These are phyloP conservation scores for Knoxdaviesia proteae DNA, from an alignment of 2,329 filamentous ascomycete species.

Conservation along the genomic window DNA sequence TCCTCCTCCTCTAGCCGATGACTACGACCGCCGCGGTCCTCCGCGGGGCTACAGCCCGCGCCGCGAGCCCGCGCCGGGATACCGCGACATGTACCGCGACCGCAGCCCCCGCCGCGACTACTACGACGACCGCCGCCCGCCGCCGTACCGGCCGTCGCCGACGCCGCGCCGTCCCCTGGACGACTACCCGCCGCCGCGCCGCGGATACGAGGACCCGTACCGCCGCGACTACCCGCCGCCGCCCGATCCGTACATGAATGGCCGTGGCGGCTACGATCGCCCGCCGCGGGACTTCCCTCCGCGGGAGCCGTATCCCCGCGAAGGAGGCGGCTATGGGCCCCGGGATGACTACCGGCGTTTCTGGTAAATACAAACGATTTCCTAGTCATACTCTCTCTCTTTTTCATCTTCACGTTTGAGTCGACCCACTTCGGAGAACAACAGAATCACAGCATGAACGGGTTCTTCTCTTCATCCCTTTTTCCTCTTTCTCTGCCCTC, in stretches of 20 bases:
- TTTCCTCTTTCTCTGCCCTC: no score
- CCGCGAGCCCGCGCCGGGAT: slow-evolving; percentile 23
- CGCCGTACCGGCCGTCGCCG: slow-evolving; percentile 57
- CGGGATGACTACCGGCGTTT: slow-evolving; percentile 31
- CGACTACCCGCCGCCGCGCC: slow-evolving; percentile 49
- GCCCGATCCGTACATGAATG: slow-evolving; percentile 36
- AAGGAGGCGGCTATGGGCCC: slow-evolving; percentile 16
- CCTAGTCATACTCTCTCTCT: slow-evolving; percentile 4
- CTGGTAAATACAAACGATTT: slow-evolving; percentile 19
- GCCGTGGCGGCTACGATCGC: slow-evolving; percentile 34
- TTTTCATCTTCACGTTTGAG: background rate
- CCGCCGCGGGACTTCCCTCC: slow-evolving; percentile 27
- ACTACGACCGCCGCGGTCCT: slow-evolving; percentile 62
- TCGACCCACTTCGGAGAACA: no score
- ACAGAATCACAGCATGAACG: no score
- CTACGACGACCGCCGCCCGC: slow-evolving; percentile 63
- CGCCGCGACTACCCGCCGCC: slow-evolving; percentile 45
- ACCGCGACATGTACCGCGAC: slow-evolving; percentile 64
- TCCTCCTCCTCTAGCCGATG: slow-evolving; percentile 36
- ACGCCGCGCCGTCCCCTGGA: slow-evolving; percentile 60
- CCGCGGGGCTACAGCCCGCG: slow-evolving; percentile 70
- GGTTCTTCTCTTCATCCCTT: no score
- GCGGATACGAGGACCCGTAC: slow-evolving; percentile 61
- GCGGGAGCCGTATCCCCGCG: slow-evolving; percentile 18
- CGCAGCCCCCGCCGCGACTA: slow-evolving; percentile 72